phyloP scores from a whole-genome alignment of 495 filamentous ascomycete species.

The Penicillium soppii region DNA sequence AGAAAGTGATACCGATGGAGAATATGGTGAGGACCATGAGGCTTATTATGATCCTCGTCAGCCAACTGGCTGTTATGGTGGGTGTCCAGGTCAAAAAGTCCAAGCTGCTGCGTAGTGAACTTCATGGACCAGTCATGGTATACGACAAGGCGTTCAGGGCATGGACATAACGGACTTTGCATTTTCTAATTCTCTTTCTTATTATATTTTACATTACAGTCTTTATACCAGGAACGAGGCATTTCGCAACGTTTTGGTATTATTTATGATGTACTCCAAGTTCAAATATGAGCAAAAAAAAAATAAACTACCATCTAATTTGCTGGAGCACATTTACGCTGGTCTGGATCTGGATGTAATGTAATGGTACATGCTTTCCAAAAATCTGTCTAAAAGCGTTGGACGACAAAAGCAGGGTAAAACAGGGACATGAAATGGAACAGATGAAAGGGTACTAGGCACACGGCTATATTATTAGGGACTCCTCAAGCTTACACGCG shows the following conservation, averaged over 20 bases:
- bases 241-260: too few species aligned
- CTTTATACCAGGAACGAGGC: too few species aligned
- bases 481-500: slow-evolving; percentile 55
- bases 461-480: slow-evolving; percentile 33
- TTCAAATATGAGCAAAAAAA: not conserved
- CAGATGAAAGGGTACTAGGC: slow-evolving; percentile 35
- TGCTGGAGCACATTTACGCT: slow-evolving; percentile 17
- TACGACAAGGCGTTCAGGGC: slow-evolving; percentile 1
- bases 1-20: slow-evolving; percentile 48
- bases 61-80: slow-evolving; percentile 50
- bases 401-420: slow-evolving; percentile 25
- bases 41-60: slow-evolving; percentile 52
- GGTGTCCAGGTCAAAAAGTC: slow-evolving; percentile 31
- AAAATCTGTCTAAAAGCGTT: slow-evolving; percentile 24
- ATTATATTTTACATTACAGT: too few species aligned
- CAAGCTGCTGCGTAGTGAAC: slow-evolving; percentile 6
- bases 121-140: not conserved
- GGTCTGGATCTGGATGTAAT: slow-evolving; percentile 24
- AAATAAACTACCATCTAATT: slow-evolving; percentile 8
- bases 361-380: slow-evolving; percentile 44
- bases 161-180: not conserved
- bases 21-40: slow-evolving; percentile 38
- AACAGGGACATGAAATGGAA: slow-evolving; percentile 26
- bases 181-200: too few species aligned
- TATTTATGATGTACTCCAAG: too few species aligned